Conservation (phyloP, 768 basidiomycete genomes). For the Termitomyces sp. region DNA sequence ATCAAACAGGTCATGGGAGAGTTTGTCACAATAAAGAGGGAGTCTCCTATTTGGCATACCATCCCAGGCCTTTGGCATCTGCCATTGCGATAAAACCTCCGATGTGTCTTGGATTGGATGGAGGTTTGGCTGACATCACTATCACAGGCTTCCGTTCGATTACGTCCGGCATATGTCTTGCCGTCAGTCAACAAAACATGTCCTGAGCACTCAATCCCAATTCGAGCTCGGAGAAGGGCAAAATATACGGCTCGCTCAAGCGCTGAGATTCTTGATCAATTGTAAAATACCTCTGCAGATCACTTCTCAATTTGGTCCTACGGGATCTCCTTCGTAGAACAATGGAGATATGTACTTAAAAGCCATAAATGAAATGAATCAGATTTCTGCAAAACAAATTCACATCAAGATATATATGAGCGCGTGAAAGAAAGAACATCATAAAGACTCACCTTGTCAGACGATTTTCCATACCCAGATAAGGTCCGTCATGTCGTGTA, state of each 20-base stretch:
- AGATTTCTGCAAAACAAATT: background rate
- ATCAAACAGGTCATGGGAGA: conserved; percentile 1
- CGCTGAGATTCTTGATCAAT: background rate
- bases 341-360: background rate
- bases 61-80: background rate
- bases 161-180: background rate
- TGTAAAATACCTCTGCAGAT: background rate
- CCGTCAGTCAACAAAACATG: background rate
- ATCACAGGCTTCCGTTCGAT: background rate
- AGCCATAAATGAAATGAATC: background rate
- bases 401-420: background rate
- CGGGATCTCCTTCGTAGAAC: background rate
- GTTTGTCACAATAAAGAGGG: background rate
- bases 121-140: background rate
- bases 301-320: background rate
- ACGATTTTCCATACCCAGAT: background rate
- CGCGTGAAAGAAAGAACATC: background rate
- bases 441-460: background rate
- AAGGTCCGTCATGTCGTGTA: background rate
- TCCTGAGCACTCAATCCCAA: background rate
- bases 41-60: background rate
- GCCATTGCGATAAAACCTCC: background rate
- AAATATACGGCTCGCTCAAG: background rate
- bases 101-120: background rate
- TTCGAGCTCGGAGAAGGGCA: background rate